Percentiles rank a stretch among this genome's conserved stretches.
Evolutionary conservation across 495 filamentous ascomycete species (phyloP).

Genomic region (Aspergillus heteromorphus): DNA sequence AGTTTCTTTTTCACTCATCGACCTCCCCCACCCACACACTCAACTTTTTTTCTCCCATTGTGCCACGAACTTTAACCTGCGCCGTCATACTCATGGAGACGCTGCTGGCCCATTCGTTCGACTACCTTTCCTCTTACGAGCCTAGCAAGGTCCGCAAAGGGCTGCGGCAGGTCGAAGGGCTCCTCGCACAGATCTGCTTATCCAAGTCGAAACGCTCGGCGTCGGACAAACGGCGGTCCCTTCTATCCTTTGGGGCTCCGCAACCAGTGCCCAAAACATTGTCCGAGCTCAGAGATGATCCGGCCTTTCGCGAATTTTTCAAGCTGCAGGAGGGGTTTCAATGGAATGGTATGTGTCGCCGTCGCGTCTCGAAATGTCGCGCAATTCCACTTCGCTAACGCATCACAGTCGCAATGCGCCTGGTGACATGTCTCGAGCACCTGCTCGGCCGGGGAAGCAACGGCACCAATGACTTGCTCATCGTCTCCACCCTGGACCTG

Average conservation of each 20-base stretch:
- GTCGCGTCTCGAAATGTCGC: neutral
- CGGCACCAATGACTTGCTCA: constrained; percentile 81
- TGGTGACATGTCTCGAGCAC: constrained; percentile 82
- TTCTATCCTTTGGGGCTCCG: constrained; percentile 28
- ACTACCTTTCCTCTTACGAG: constrained; percentile 93
- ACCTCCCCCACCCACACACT: neutral
- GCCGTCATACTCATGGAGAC: constrained; percentile 65
- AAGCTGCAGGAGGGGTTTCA: constrained; percentile 94
- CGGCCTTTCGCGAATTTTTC: constrained; percentile 93
- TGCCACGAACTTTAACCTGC: constrained; percentile 5
- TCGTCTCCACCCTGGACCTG: constrained; percentile 80
- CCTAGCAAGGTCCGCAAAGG: constrained; percentile 85
- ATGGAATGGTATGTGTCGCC: constrained; percentile 68
- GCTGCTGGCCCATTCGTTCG: constrained; percentile 87
- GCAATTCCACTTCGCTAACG: neutral
- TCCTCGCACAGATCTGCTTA: constrained; percentile 93
- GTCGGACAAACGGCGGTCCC: constrained; percentile 40
- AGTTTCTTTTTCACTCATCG: constrained; percentile 2
- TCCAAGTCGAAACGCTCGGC: constrained; percentile 47
- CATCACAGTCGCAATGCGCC: constrained; percentile 68
- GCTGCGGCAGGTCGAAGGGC: constrained; percentile 88
- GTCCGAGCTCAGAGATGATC: constrained; percentile 68
- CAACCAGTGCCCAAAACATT: constrained; percentile 59
- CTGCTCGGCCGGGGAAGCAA: constrained; percentile 74
- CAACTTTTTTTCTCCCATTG: neutral